Conservation (phyloP, 768 basidiomycete genomes). For the Xanthoconium purpureum region DNA sequence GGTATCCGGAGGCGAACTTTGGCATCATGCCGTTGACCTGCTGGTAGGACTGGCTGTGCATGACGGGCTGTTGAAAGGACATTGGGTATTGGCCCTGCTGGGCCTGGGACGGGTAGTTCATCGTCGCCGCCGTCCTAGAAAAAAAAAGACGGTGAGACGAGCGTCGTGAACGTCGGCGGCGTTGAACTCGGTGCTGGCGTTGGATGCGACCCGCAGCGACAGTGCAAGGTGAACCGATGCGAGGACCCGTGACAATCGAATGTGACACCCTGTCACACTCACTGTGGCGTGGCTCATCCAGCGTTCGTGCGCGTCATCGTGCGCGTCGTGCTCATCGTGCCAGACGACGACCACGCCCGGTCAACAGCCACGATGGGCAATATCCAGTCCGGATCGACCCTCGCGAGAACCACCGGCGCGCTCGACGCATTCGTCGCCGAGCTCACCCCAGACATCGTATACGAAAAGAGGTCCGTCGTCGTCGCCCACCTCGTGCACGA, state of each 20-base stretch:
- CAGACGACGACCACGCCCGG: background rate
- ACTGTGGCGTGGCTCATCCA: constrained; percentile 6
- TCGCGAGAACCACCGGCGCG: constrained; percentile 73
- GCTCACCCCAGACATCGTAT: constrained; percentile 80
- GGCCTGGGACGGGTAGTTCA: constrained; percentile 25
- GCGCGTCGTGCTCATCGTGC: background rate
- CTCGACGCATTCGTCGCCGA: constrained; percentile 91
- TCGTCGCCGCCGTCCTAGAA: constrained; percentile 13
- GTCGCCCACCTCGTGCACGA: background rate
- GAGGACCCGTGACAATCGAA: constrained; percentile 11
- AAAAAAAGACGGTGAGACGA: background rate
- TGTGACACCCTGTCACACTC: constrained; percentile 30
- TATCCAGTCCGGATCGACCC: constrained; percentile 43
- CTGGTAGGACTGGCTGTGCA: constrained; percentile 17
- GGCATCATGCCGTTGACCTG: constrained; percentile 13
- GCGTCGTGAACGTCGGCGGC: constrained; percentile 2
- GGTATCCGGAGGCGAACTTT: constrained; percentile 17
- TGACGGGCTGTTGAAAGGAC: constrained; percentile 21
- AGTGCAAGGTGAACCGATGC: constrained; percentile 11
- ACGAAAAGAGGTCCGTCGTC: constrained; percentile 78
- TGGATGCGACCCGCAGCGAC: constrained; percentile 5
- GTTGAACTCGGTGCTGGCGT: constrained; percentile 1
- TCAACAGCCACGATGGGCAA: constrained; percentile 60
- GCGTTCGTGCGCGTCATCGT: background rate
- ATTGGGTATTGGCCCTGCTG: constrained; percentile 27